Evolutionary conservation across 805 yeast genomes (phyloP).

Genomic region (Ogataea siamensis): DNA sequence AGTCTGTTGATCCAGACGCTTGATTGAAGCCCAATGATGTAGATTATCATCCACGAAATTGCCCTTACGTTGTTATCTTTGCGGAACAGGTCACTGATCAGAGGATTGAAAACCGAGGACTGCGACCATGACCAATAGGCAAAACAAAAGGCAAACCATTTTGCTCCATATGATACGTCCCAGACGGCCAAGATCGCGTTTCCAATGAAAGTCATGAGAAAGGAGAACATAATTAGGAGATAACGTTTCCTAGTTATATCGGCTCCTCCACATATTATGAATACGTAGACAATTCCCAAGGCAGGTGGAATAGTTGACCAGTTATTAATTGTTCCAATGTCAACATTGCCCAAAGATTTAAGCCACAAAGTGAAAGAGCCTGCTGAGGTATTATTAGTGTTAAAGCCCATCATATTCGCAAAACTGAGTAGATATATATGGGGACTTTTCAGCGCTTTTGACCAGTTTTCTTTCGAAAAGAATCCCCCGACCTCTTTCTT

Average conservation of each 20-base stretch:
- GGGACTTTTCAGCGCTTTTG: conserved; percentile 52
- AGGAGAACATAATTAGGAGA: conserved; percentile 53
- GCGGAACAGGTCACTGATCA: conserved; percentile 56
- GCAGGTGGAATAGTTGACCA: conserved; percentile 57
- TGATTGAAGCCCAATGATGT: conserved; percentile 45
- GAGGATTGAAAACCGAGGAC: conserved; percentile 59
- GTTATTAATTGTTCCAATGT: conserved; percentile 45
- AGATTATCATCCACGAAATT: conserved; percentile 54
- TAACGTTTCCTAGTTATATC: conserved; percentile 53
- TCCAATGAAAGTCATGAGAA: conserved; percentile 52
- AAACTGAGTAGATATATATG: conserved; percentile 55
- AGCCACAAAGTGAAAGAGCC: conserved; percentile 67
- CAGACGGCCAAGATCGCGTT: conserved; percentile 56
- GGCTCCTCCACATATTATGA: conserved; percentile 47
- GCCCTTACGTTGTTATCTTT: conserved; percentile 55
- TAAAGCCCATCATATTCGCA: conserved; percentile 61
- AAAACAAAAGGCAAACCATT: conserved; percentile 63
- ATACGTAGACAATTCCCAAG: conserved; percentile 51
- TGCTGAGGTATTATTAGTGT: conserved; percentile 54
- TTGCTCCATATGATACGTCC: conserved; percentile 55
- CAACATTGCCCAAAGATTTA: conserved; percentile 43
- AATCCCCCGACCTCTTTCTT: conserved; percentile 29
- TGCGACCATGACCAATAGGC: conserved; percentile 63
- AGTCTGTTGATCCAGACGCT: conserved; percentile 35
- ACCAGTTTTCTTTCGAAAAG: conserved; percentile 50